Percentiles rank a stretch among this genome's conserved stretches.
Conservation (phyloP, 495 filamentous ascomycete species). For the Aspergillus egyptiacus region DNA sequence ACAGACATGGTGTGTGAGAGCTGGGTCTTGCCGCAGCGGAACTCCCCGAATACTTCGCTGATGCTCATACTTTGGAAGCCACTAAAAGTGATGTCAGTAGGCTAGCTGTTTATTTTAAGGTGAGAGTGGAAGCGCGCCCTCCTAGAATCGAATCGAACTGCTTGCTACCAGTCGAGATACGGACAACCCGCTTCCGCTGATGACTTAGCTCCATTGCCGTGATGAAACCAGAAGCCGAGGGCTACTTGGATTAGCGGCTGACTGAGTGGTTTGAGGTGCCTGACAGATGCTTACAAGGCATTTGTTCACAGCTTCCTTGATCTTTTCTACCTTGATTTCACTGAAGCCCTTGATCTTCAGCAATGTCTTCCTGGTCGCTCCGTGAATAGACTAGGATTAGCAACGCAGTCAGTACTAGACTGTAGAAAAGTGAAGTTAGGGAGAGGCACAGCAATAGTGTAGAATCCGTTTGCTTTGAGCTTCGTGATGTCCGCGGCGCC, state of each 20-base stretch:
- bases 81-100: constrained; percentile 27
- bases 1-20: constrained; percentile 65
- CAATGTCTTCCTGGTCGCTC: constrained; percentile 58
- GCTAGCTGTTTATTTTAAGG: not conserved
- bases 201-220: constrained; percentile 68
- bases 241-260: constrained; percentile 35
- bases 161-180: constrained; percentile 70
- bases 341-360: constrained; percentile 76
- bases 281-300: constrained; percentile 47
- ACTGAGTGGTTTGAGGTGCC: not conserved
- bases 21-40: constrained; percentile 73
- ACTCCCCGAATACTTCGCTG: constrained; percentile 68
- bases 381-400: constrained; percentile 54
- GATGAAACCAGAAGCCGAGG: constrained; percentile 63
- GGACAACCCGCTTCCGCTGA: constrained; percentile 60
- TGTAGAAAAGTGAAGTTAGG: not conserved
- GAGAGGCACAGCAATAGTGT: constrained; percentile 60
- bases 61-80: constrained; percentile 79
- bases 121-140: constrained; percentile 40
- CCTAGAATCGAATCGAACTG: constrained; percentile 67
- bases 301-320: constrained; percentile 72
- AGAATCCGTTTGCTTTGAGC: constrained; percentile 63
- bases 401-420: constrained; percentile 2
- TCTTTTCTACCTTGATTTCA: constrained; percentile 74
- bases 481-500: constrained; percentile 70